Percentiles rank a stretch among this genome's conserved stretches.
Conservation (phyloP, 106 monocot species). For the Posidonia australis region DNA sequence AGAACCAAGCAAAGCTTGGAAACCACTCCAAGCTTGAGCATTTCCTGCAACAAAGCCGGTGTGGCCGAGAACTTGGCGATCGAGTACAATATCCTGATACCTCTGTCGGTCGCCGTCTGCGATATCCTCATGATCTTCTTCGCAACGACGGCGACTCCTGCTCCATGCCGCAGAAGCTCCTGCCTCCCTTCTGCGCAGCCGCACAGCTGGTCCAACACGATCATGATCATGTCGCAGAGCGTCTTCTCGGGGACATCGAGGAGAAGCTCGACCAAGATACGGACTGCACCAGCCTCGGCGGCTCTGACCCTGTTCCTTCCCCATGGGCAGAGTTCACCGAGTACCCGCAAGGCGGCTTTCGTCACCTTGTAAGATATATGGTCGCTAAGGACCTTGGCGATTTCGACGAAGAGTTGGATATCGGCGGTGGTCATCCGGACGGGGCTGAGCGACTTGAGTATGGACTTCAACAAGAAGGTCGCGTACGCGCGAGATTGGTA, state of each 20-base stretch:
- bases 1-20: conserved; percentile 40
- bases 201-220: conserved; percentile 39
- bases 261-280: conserved; percentile 39
- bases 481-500: conserved; percentile 37
- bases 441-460: conserved; percentile 14
- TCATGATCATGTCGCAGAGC: conserved; percentile 34
- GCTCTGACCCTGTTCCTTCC: conserved; percentile 52
- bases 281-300: conserved; percentile 38
- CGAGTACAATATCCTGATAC: conserved; percentile 41
- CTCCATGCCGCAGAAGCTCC: conserved; percentile 42
- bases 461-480: conserved; percentile 22
- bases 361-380: conserved; percentile 28
- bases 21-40: conserved; percentile 52
- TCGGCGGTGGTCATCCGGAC: conserved; percentile 5
- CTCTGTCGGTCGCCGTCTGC: conserved; percentile 32
- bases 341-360: conserved; percentile 30
- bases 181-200: conserved; percentile 63
- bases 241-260: conserved; percentile 29
- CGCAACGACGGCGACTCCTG: conserved; percentile 50
- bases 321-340: conserved; percentile 23
- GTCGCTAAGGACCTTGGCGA: conserved; percentile 28
- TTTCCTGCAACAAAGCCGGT: conserved; percentile 42
- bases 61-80: conserved; percentile 31
- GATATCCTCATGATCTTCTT: conserved; percentile 56
- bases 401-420: conserved; percentile 24